phyloP scores from a whole-genome alignment of 495 filamentous ascomycete genomes.

The Penicillium longicatenatum region DNA sequence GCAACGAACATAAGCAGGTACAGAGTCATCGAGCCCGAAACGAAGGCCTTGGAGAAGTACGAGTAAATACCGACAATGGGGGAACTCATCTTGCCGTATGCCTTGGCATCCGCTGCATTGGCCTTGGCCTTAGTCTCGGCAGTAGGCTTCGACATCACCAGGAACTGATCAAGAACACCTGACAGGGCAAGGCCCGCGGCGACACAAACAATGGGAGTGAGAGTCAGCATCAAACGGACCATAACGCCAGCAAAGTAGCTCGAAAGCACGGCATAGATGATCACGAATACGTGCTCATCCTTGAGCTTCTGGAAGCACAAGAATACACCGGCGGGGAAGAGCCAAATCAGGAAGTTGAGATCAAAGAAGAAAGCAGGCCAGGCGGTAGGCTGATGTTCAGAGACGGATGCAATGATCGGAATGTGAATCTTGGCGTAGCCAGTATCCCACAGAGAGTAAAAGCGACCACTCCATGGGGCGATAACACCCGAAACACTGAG shows the following conservation, averaged over 20 bases:
- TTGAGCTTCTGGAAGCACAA: slow-evolving; percentile 92
- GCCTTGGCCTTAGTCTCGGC: slow-evolving; percentile 49
- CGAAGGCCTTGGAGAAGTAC: slow-evolving; percentile 71
- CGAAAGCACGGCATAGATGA: slow-evolving; percentile 92
- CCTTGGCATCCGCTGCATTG: slow-evolving; percentile 50
- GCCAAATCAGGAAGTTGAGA: slow-evolving; percentile 96
- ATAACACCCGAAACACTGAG: slow-evolving; percentile 87
- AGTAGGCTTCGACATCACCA: slow-evolving; percentile 57
- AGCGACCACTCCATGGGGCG: slow-evolving; percentile 97
- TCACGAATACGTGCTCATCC: slow-evolving; percentile 97
- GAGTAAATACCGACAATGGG: slow-evolving; percentile 85
- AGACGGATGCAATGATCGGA: slow-evolving; percentile 98
- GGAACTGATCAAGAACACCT: slow-evolving; percentile 85
- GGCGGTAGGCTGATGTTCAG: slow-evolving; percentile 99
- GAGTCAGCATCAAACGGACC: slow-evolving; percentile 97
- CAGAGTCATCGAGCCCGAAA: slow-evolving; percentile 67
- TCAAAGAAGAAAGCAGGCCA: slow-evolving; percentile 99
- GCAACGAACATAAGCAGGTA: slow-evolving; percentile 94
- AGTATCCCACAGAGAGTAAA: slow-evolving; percentile 99
- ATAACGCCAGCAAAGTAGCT: slow-evolving; percentile 99
- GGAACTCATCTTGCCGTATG: slow-evolving; percentile 68
- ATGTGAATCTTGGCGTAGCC: slow-evolving; percentile 99
- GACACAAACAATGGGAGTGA: slow-evolving; percentile 96
- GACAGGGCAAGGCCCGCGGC: slow-evolving; percentile 88
- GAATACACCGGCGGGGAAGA: slow-evolving; percentile 98